Percentiles rank a stretch among this genome's conserved stretches.
phyloP scores from a whole-genome alignment of 148 eudicot species.

The Persicaria maculosa region DNA sequence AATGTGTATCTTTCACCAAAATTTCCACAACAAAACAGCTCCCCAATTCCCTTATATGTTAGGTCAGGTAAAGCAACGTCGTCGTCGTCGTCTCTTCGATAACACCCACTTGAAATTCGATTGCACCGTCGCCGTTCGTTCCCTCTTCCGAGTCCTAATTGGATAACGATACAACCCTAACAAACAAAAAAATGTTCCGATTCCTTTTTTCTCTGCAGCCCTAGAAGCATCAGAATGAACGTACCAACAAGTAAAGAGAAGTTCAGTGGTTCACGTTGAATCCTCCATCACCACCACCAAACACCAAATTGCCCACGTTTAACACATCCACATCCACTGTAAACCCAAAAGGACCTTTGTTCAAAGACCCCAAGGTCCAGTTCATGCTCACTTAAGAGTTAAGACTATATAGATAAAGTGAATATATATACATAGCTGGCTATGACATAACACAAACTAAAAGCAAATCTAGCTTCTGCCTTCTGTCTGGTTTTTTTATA shows the following conservation, averaged over 20 bases:
- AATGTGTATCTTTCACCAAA: too few species aligned
- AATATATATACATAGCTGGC: background rate
- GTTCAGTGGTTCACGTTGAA: background rate
- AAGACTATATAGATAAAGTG: background rate
- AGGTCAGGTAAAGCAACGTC: too few species aligned
- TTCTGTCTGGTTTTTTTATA: background rate
- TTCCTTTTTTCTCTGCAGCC: background rate
- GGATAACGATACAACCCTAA: too few species aligned
- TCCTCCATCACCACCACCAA: background rate
- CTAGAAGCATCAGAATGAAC: background rate
- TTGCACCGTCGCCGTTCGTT: too few species aligned
- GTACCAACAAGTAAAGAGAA: background rate
- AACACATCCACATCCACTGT: background rate
- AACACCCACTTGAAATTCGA: too few species aligned
- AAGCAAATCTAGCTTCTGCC: constrained; percentile 1
- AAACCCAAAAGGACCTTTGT: background rate
- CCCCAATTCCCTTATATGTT: too few species aligned
- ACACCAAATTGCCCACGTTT: background rate
- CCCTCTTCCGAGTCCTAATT: too few species aligned
- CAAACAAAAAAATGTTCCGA: too few species aligned
- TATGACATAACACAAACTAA: constrained; percentile 3
- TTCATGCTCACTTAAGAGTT: background rate
- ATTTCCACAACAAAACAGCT: too few species aligned
- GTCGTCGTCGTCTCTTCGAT: too few species aligned
- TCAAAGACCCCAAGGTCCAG: background rate